Evolutionary conservation across 108 stramenopile species (phyloP).

Genomic region (Cyclotella sp.): DNA sequence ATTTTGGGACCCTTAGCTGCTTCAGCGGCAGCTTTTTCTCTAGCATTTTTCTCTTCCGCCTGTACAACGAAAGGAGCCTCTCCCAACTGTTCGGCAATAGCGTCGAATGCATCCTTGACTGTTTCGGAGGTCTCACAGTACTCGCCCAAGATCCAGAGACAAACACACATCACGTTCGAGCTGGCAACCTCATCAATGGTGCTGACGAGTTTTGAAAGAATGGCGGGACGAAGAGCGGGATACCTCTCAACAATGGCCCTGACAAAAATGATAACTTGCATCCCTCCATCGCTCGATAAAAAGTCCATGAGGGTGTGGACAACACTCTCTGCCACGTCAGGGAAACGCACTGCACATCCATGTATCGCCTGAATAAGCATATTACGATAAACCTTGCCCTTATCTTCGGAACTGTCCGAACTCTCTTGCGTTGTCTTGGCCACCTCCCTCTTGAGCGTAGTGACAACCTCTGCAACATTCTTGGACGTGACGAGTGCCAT

Average conservation of each 20-base stretch:
- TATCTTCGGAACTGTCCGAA: constrained; percentile 80
- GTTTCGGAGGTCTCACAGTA: constrained; percentile 85
- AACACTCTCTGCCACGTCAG: constrained; percentile 94
- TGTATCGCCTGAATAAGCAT: constrained; percentile 97
- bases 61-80: constrained; percentile 78
- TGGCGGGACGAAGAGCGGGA: constrained; percentile 82
- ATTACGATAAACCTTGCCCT: constrained; percentile 90
- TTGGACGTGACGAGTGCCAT: constrained; percentile 94
- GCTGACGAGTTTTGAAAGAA: constrained; percentile 91
- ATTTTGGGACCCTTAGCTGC: constrained; percentile 74
- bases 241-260: constrained; percentile 97
- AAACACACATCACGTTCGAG: constrained; percentile 92
- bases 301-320: constrained; percentile 98
- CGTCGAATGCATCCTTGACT: constrained; percentile 81
- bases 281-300: constrained; percentile 84
- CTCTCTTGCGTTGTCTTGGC: constrained; percentile 86
- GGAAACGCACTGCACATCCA: constrained; percentile 94
- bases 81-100: constrained; percentile 77
- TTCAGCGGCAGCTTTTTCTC: constrained; percentile 65
- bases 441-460: constrained; percentile 95
- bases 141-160: constrained; percentile 99
- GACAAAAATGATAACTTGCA: constrained; percentile 97
- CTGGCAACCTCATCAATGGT: constrained; percentile 85
- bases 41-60: constrained; percentile 69
- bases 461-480: constrained; percentile 97